These are phyloP conservation scores for Fusarium sp. DNA, from an alignment of 2,329 filamentous ascomycete species.

Conservation along the genomic window DNA sequence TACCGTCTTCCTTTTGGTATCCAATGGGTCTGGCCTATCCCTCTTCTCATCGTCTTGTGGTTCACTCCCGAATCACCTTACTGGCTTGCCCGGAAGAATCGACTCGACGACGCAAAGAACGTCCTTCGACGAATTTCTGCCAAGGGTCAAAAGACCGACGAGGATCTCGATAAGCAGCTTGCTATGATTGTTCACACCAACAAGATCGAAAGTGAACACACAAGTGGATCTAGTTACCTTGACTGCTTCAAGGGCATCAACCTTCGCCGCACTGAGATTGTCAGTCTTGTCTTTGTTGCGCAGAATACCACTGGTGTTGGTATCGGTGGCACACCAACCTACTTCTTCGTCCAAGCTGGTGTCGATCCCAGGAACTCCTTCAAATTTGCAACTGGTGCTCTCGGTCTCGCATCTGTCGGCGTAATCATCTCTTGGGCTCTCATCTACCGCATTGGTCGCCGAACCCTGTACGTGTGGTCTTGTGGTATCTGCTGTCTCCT, in stretches of 20 bases:
- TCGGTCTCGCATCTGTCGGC: conserved; percentile 57
- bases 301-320: conserved; percentile 56
- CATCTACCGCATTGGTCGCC: conserved; percentile 53
- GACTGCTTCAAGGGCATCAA: conserved; percentile 64
- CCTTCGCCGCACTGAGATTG: conserved; percentile 60
- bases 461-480: conserved; percentile 56
- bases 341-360: conserved; percentile 61
- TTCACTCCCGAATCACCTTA: conserved; percentile 53
- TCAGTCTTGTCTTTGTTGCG: conserved; percentile 55
- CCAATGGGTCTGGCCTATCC: conserved; percentile 53
- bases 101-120: conserved; percentile 45
- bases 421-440: conserved; percentile 57
- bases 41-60: conserved; percentile 45
- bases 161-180: conserved; percentile 54
- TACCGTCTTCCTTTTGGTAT: conserved; percentile 54
- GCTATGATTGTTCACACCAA: conserved; percentile 76
- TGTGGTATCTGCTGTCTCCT: conserved; percentile 56
- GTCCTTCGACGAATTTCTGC: conserved; percentile 52
- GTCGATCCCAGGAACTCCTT: conserved; percentile 54
- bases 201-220: conserved; percentile 56
- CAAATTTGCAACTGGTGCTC: conserved; percentile 55
- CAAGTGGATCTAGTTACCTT: conserved; percentile 54
- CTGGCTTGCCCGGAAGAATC: conserved; percentile 48
- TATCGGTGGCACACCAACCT: conserved; percentile 59
- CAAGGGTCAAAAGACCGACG: conserved; percentile 49